phyloP scores from a whole-genome alignment of 2,329 filamentous ascomycete species.

The Colletotrichum viniferum region DNA sequence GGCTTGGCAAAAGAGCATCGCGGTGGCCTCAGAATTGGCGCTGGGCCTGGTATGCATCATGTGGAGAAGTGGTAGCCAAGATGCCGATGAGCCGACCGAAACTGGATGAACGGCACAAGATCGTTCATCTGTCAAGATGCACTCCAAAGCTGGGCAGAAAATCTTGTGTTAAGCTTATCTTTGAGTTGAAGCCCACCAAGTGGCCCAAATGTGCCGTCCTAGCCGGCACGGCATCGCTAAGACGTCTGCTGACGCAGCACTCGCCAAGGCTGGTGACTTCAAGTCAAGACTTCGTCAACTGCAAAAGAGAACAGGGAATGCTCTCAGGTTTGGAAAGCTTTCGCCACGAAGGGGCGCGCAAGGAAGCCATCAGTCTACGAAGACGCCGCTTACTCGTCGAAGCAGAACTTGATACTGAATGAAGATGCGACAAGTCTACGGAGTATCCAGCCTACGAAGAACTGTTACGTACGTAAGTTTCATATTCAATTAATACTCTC shows the following conservation, averaged over 20 bases:
- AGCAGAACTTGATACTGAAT: background rate
- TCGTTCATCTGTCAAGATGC: background rate
- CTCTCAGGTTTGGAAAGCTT: background rate
- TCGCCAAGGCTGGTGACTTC: background rate
- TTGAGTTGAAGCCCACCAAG: background rate
- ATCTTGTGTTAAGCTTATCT: background rate
- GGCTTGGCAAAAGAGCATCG: background rate
- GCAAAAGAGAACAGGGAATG: fast-evolving
- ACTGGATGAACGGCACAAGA: background rate
- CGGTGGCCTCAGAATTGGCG: background rate
- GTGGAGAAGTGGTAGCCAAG: background rate
- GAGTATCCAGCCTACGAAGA: fast-evolving
- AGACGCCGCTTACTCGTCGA: background rate
- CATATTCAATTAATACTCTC: fast-evolving
- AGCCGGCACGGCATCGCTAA: background rate
- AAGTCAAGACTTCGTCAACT: background rate
- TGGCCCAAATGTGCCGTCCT: background rate
- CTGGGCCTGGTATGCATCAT: fast-evolving
- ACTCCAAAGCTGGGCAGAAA: background rate
- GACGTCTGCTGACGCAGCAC: background rate
- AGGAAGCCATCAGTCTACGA: fast-evolving
- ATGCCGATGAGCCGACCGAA: background rate
- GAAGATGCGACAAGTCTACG: background rate
- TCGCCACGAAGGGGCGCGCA: background rate
- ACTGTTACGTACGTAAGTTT: fast-evolving